Evolutionary conservation across 495 filamentous ascomycete species (phyloP), one percentile per base, ranked within the genome.

Genomic region (Talaromyces adpressus): DNA sequence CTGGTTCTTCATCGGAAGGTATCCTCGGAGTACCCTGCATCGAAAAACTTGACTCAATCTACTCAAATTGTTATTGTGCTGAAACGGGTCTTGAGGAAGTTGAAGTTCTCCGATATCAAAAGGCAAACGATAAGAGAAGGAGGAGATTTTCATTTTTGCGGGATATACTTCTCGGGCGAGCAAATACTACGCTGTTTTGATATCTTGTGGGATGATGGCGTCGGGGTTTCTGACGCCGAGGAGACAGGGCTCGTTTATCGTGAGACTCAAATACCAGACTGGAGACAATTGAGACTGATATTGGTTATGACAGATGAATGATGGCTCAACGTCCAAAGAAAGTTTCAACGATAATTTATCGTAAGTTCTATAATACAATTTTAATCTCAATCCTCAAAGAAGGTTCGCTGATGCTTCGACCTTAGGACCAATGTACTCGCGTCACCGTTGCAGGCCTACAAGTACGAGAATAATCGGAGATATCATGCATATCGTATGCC

Each of bases 401-500:
- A 22, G 6, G 1, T 32, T 8, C 0, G 29, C 18, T 39, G 23
- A 34, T 39, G 0, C 20, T 12, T 39, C 12, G 6, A 25, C 16
- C 3, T 41, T 1, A 59, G 57, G 23, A 60, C 36, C 12, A 39
- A 49, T 29, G 58, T 60, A 30, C 58, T 72, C 18, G 65, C 62
- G 1, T 65, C 64, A 16, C 64, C 67, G 4, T 18, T 66, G 9
- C 59, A 60, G 18, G 62, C 66, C 32, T 71, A 69, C 29, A 66
- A 64, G 30, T 47, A 69, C 7, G 70, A 72, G 53, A 72, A 72
- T 22, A 61, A 66, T 22, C 63, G 70, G 27, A 68, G 62, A 63
- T 72, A 72, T 20, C 70, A 72, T 65, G 66, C 70, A 14, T 72
- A 72, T 58, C 67, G 70, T 71, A 64, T 30, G 67, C 41, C 29